Percentiles rank a stretch among this genome's conserved stretches.
Conservation (phyloP, 345 rosid genomes). For the Mercurialis annua region DNA sequence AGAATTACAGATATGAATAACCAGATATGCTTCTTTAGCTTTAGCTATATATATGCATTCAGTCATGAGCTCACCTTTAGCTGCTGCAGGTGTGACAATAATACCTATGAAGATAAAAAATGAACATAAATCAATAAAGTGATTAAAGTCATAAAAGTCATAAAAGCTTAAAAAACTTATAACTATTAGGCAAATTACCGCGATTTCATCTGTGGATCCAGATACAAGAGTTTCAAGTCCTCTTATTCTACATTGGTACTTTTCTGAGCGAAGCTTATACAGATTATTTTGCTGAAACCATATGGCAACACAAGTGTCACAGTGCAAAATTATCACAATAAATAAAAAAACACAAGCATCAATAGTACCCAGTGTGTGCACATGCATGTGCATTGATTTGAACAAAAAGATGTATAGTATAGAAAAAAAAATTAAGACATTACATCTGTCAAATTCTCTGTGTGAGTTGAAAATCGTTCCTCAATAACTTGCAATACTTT, state of each 20-base stretch:
- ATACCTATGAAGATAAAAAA: conserved; percentile 18
- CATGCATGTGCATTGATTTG: neutral
- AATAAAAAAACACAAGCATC: conserved; percentile 7
- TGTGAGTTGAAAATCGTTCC: conserved; percentile 65
- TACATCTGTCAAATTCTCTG: conserved; percentile 73
- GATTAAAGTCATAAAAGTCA: neutral
- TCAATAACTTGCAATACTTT: conserved; percentile 64
- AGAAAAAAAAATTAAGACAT: conserved; percentile 22
- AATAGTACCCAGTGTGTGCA: neutral
- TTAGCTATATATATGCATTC: neutral
- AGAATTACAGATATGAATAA: neutral
- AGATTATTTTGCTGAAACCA: conserved; percentile 69
- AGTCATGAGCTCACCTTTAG: conserved; percentile 22
- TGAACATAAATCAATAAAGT: conserved; percentile 16
- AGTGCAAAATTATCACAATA: conserved; percentile 18
- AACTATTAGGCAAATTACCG: conserved; percentile 40
- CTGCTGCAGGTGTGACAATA: conserved; percentile 24
- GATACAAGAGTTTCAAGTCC: conserved; percentile 72
- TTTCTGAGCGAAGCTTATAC: conserved; percentile 61
- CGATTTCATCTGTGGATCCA: conserved; percentile 71
- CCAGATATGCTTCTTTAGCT: neutral
- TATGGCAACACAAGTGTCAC: conserved; percentile 24
- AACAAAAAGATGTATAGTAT: neutral
- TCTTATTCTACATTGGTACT: conserved; percentile 66
- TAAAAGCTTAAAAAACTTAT: conserved; percentile 16